Base-by-base conservation (phyloP, 2,329 filamentous ascomycete genomes). In the Aquanectria penicillioides region DNA sequence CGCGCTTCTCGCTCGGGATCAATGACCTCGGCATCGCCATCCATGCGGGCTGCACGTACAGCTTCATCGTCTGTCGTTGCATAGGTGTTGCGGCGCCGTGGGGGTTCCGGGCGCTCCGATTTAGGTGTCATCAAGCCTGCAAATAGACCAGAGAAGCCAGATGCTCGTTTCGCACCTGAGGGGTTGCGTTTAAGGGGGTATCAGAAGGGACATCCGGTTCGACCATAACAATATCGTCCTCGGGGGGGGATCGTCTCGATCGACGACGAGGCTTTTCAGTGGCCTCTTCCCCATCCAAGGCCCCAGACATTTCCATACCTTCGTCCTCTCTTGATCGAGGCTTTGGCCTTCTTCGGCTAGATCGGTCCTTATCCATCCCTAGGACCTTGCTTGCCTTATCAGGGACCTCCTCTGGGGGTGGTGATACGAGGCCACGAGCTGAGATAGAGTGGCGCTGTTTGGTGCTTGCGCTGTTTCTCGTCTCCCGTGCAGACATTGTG, bases 361-460 rank as follows among this genome's bases (percentile, higher is more conserved):
- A 31, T 25, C 55, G 47, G n/a, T 57, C 41, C 22, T 56, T 75
- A 37, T 80, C 80, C 20, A 85, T 66, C 79, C 93, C 86, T 3
- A 95, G 86, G 49, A 94, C 77, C 75, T 89, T 93, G 26, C 92
- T 91, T 23, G 92, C 92, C 75, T 96, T 97, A 48, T 86, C 84
- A 3, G 83, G 82, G 36, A 82, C 78, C 26, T 90, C 86, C 25
- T 93, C 92, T 2, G 89, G 87, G 8, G 91, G 90, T 4, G 92
- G 91, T 17, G 91, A 92, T 40, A 86, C 82, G 59, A 94, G 79
- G 7, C 87, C 90, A 62, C 81, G 81, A 23, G 80, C 84, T 50
- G 92, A 90, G 13, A 90, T 76, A 1, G 92, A 90, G 61, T 88
- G 83, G 31, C 89, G 88, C 54, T 90, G 85, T 58, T 81, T 87